These are phyloP conservation scores for Pyrus bretschneideri DNA, from an alignment of 306 rosid genomes.

Conservation along the genomic window DNA sequence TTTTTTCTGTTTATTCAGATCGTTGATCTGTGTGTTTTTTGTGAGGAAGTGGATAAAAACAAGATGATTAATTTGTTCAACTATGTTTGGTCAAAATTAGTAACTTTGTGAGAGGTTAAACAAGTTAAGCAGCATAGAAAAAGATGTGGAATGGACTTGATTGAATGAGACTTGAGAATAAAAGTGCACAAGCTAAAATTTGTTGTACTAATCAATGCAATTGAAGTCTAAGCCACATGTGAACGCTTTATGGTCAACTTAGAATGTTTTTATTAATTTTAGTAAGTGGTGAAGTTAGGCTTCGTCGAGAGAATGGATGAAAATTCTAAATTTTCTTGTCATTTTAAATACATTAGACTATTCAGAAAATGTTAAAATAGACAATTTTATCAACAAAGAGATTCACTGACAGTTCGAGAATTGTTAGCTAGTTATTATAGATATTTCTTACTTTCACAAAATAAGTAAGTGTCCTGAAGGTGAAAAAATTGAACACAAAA, in stretches of 20 bases:
- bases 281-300: too few relatives aligned
- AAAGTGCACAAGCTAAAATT: background rate
- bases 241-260: background rate
- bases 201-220: background rate
- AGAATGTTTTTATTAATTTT: background rate
- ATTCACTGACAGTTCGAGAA: background rate
- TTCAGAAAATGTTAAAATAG: background rate
- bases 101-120: background rate
- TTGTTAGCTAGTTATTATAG: background rate
- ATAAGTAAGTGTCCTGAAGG: background rate
- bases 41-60: background rate
- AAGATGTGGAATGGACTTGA: background rate
- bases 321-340: background rate
- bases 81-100: background rate
- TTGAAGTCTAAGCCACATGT: background rate
- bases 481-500: background rate
- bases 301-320: accelerated
- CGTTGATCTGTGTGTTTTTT: background rate
- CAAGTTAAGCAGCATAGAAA: background rate
- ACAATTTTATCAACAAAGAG: background rate
- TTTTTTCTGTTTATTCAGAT: background rate
- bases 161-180: background rate
- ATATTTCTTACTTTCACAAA: background rate
- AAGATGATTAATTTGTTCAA: background rate
- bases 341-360: too few relatives aligned